Evolutionary conservation across 2,329 filamentous ascomycete species (phyloP).

Genomic region (Alternaria longipes): DNA sequence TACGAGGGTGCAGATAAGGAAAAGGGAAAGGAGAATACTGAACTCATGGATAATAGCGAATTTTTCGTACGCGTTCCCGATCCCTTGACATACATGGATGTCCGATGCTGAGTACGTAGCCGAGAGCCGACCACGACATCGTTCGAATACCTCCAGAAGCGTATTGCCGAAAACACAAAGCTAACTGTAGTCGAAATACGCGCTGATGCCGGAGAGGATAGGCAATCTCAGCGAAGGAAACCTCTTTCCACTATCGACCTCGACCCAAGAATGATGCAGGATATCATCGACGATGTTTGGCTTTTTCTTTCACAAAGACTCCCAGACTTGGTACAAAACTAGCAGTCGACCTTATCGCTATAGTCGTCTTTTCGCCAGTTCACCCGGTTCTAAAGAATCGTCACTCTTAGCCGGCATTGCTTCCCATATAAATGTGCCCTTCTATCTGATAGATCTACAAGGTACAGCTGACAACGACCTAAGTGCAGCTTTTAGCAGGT

Average conservation of each 20-base stretch:
- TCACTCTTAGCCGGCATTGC: slow-evolving; percentile 43
- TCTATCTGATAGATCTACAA: slow-evolving; percentile 44
- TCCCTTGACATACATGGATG: not conserved
- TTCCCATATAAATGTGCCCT: slow-evolving; percentile 36
- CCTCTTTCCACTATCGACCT: not conserved
- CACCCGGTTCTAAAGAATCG: slow-evolving; percentile 52
- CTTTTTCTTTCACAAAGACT: not conserved
- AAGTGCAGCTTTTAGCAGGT: slow-evolving; percentile 9
- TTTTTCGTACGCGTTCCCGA: not conserved
- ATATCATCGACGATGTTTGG: not conserved
- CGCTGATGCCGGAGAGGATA: not conserved
- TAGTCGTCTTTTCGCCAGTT: not conserved
- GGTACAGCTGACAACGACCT: slow-evolving; percentile 23
- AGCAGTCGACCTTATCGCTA: not conserved
- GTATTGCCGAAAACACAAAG: not conserved
- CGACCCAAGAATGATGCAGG: not conserved
- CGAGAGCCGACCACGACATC: slow-evolving; percentile 7
- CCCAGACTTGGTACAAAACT: not conserved
- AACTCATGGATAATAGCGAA: not conserved
- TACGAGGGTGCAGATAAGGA: not conserved
- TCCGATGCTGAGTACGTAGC: slow-evolving; percentile 18
- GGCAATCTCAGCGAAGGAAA: not conserved
- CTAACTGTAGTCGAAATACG: slow-evolving; percentile 4
- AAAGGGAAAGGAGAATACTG: not conserved
- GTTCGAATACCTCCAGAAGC: slow-evolving; percentile 4